A percentile compares a stretch with the other conserved stretches of the same genome.
Evolutionary conservation across 352 stramenopile genomes (phyloP).

Genomic region (Halophytophthora polymorphica): DNA sequence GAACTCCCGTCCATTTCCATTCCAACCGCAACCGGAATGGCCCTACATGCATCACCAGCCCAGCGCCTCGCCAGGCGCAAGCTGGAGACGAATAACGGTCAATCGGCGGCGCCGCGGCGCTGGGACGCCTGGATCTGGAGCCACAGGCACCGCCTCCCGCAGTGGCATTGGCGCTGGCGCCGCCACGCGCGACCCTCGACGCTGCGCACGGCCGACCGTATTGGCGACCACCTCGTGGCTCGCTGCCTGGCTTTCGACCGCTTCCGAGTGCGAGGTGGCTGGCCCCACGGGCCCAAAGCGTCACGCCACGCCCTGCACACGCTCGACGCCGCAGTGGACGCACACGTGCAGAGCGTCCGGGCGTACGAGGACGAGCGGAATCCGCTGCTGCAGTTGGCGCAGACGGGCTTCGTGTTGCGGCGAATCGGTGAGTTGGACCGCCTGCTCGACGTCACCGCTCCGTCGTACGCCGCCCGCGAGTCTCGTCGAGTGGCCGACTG

Average conservation of each 20-base stretch:
- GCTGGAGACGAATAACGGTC: neutral
- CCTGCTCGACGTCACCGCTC: slow-evolving; percentile 20
- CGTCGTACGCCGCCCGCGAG: slow-evolving; percentile 16
- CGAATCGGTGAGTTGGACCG: slow-evolving; percentile 21
- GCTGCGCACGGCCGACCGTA: slow-evolving; percentile 19
- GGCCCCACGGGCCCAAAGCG: slow-evolving; percentile 6
- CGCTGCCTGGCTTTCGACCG: slow-evolving; percentile 18
- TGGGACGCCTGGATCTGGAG: slow-evolving; percentile 19
- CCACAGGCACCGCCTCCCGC: slow-evolving; percentile 17
- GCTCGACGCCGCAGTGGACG: slow-evolving; percentile 16
- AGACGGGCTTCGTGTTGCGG: slow-evolving; percentile 22
- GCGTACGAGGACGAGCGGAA: slow-evolving; percentile 19
- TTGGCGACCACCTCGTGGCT: slow-evolving; percentile 26
- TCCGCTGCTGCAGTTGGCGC: slow-evolving; percentile 17
- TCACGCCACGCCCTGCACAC: slow-evolving; percentile 16
- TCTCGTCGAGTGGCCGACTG: slow-evolving; percentile 9
- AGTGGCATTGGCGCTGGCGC: slow-evolving; percentile 5
- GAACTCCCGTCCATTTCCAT: no score
- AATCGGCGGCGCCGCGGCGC: slow-evolving; percentile 1
- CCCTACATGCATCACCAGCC: neutral
- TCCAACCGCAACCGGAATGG: no score
- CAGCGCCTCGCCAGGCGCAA: neutral
- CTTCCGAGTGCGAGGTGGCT: slow-evolving; percentile 11
- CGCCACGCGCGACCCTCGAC: slow-evolving; percentile 2
- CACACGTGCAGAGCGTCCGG: slow-evolving; percentile 14